Percentiles rank a stretch among this genome's conserved stretches.
Conservation (phyloP, 1,284 basidiomycete genomes). For the Porogramme epimiltina region DNA sequence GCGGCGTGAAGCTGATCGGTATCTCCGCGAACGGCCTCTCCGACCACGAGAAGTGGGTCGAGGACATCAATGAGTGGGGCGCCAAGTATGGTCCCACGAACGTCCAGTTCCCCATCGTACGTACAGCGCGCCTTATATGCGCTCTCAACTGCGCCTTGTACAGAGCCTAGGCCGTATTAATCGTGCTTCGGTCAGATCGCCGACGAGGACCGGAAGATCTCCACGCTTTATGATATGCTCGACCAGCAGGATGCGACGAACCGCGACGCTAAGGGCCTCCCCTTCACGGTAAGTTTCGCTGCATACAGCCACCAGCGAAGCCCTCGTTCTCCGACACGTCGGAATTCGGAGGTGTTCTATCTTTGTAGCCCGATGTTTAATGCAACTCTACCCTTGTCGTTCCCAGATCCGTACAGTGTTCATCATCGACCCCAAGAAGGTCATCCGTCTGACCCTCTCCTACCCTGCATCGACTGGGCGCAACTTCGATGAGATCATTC, state of each 20-base stretch:
- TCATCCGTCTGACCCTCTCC: constrained; percentile 85
- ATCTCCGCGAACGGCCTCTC: constrained; percentile 91
- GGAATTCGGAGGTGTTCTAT: not conserved
- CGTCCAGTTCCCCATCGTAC: constrained; percentile 90
- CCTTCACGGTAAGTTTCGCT: constrained; percentile 64
- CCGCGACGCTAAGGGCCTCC: constrained; percentile 88
- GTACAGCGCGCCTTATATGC: constrained; percentile 27
- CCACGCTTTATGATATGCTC: constrained; percentile 92
- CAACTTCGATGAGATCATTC: constrained; percentile 88
- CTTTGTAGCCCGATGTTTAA: not conserved
- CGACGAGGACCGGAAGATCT: constrained; percentile 86
- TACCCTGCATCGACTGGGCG: constrained; percentile 90
- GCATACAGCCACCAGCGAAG: not conserved
- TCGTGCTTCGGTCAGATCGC: constrained; percentile 66
- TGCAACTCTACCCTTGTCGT: no score
- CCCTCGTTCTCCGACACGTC: no score
- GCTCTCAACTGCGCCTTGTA: no score
- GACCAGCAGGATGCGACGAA: constrained; percentile 95
- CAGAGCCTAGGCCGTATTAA: not conserved
- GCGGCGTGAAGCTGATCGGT: constrained; percentile 93
- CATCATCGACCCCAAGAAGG: constrained; percentile 90
- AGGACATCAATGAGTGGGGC: constrained; percentile 89
- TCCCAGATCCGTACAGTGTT: constrained; percentile 97
- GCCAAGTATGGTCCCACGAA: constrained; percentile 65
- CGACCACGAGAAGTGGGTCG: constrained; percentile 88